A percentile compares a stretch with the other conserved stretches of the same genome.
Evolutionary conservation across 2,329 filamentous ascomycete species (phyloP).

Genomic region (Botrytis porri): DNA sequence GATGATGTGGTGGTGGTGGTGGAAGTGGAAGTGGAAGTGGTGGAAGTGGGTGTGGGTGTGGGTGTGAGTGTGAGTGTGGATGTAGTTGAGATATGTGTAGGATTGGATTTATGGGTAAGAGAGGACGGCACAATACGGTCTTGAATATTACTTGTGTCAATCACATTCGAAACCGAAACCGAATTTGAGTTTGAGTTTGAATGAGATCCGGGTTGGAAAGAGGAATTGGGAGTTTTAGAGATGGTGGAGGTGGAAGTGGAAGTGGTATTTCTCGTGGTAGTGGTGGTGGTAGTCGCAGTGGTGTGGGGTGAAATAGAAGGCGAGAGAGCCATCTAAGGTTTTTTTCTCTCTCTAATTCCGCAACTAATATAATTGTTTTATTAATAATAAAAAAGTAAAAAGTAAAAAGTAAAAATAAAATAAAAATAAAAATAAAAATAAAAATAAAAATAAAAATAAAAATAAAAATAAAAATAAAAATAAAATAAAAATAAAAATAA

Average conservation of each 20-base stretch:
- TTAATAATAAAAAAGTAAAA: too few species aligned
- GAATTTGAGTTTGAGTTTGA: not conserved
- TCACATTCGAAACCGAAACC: not conserved
- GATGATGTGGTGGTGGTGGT: not conserved
- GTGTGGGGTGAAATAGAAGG: slow-evolving; percentile 19
- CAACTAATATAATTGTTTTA: not conserved
- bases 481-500: not conserved
- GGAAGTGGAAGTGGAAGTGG: not conserved
- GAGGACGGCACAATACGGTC: not conserved
- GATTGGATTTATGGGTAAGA: not conserved
- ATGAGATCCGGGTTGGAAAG: not conserved
- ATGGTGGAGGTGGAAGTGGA: not conserved
- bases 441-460: too few species aligned
- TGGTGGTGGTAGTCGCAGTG: not conserved
- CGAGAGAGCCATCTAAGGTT: slow-evolving; percentile 23
- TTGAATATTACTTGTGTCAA: not conserved
- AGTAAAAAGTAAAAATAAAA: too few species aligned
- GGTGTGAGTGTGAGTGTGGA: too few species aligned
- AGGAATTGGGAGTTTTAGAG: slow-evolving; percentile 9
- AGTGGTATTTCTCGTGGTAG: slow-evolving; percentile 8
- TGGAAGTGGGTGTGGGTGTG: not conserved
- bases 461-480: not conserved
- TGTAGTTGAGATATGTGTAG: not conserved
- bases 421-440: not conserved
- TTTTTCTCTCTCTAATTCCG: not conserved